Evolutionary conservation across 805 yeast species (phyloP).

Genomic region (Candida sphagnicola): DNA sequence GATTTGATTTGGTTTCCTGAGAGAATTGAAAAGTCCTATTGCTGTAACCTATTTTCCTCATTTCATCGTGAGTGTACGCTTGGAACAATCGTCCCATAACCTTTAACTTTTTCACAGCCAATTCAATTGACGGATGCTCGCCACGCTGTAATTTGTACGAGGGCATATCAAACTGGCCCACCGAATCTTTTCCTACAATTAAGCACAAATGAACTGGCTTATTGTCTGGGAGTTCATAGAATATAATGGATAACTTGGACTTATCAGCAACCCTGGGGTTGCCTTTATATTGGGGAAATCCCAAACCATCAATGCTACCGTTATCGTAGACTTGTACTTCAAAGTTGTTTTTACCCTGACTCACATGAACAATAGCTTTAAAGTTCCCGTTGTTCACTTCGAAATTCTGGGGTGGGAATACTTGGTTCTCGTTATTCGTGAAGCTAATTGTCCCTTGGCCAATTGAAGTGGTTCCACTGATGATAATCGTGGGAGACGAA

Average conservation of each 20-base stretch:
- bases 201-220: constrained; percentile 82
- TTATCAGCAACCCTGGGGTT: constrained; percentile 18
- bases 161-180: constrained; percentile 68
- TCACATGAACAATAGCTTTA: constrained; percentile 69
- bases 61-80: constrained; percentile 87
- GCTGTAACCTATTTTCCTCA: constrained; percentile 75
- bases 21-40: constrained; percentile 71
- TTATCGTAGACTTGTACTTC: constrained; percentile 44
- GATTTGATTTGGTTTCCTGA: constrained; percentile 43
- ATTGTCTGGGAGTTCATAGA: constrained; percentile 52
- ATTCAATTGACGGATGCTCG: constrained; percentile 64
- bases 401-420: constrained; percentile 65
- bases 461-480: constrained; percentile 25
- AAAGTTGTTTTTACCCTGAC: constrained; percentile 63
- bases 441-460: constrained; percentile 27
- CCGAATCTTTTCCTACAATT: constrained; percentile 73
- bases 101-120: constrained; percentile 70
- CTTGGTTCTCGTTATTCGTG: constrained; percentile 27
- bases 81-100: constrained; percentile 87
- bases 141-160: constrained; percentile 36
- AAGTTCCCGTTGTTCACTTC: constrained; percentile 70
- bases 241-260: constrained; percentile 19
- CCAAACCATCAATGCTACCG: constrained; percentile 28
- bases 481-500: constrained; percentile 35
- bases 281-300: constrained; percentile 18